A percentile compares a stretch with the other conserved stretches of the same genome.
phyloP scores from a whole-genome alignment of 2,329 filamentous ascomycete genomes.

The Aspergillus sp. region DNA sequence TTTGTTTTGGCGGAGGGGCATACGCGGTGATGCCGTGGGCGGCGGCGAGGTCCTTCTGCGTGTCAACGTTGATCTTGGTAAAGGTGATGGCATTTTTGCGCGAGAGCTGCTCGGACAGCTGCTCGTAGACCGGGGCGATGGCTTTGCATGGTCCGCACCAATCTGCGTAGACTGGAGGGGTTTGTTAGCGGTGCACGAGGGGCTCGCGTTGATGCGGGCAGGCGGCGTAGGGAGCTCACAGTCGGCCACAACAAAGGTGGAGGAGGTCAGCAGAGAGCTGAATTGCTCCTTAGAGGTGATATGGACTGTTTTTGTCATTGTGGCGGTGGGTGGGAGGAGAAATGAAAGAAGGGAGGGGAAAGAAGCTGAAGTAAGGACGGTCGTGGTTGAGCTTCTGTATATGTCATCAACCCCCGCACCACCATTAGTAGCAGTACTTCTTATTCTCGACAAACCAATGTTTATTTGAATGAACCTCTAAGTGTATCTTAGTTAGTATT shows the following conservation, averaged over 20 bases:
- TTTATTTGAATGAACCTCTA: too few relatives aligned
- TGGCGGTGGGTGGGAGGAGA: slow-evolving; percentile 16
- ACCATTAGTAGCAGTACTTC: not conserved
- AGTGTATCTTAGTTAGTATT: too few relatives aligned
- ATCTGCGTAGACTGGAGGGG: slow-evolving; percentile 73
- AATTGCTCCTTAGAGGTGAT: slow-evolving; percentile 69
- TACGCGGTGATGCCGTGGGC: slow-evolving; percentile 70
- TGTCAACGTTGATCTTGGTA: slow-evolving; percentile 80
- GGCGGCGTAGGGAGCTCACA: slow-evolving; percentile 59
- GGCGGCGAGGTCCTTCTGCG: slow-evolving; percentile 68
- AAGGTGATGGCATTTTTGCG: slow-evolving; percentile 74
- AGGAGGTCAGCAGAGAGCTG: slow-evolving; percentile 64
- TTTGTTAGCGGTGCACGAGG: not conserved
- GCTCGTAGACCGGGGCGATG: slow-evolving; percentile 79
- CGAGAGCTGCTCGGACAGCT: slow-evolving; percentile 68
- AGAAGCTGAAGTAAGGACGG: slow-evolving; percentile 12
- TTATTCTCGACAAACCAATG: not conserved
- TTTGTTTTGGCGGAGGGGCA: slow-evolving; percentile 22
- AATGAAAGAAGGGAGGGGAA: slow-evolving; percentile 9
- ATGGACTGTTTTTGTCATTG: slow-evolving; percentile 43
- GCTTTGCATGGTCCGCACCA: slow-evolving; percentile 82
- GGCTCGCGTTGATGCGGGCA: slow-evolving; percentile 1
- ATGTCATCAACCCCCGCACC: slow-evolving; percentile 6
- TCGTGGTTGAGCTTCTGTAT: slow-evolving; percentile 8
- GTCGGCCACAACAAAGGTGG: slow-evolving; percentile 79